Base-by-base conservation (phyloP, 2,329 filamentous ascomycete genomes). In the Phaeosphaeria sp. region DNA sequence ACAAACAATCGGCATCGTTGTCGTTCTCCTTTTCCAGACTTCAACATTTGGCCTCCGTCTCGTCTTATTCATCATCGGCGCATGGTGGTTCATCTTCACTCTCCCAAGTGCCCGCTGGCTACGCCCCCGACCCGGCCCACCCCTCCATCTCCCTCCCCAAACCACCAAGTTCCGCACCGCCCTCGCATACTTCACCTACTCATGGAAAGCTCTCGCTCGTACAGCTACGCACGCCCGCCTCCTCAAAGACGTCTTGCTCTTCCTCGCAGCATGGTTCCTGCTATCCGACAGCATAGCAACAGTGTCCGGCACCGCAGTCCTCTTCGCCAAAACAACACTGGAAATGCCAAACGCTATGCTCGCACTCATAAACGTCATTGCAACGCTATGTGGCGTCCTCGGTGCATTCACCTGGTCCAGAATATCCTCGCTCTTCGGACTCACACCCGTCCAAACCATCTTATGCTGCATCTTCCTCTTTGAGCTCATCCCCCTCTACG, bases 201-300 rank as follows among this genome's bases (percentile, higher is more conserved):
- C 93, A 0, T 99, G 95, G 95, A 89, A 86, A 56, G 92, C 92
- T 2, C 84, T 99, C 0, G 93, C 89, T 63, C 89, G 88, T 57
- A 98, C 95, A 0, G 80, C 93, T 11, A 85, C 87, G 66, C 85
- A 93, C 46, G 93, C 94, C 2, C 83, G 89, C 15, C 84, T 85
- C 11, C 83, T 94, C 6, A 80, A 87, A 50, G 91, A 95, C 67
- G 89, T 94, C 25, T 80, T 91, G 25, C 81, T 94, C 6, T 95
- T 95, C 74, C 84, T 99, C 4, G 87, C 85, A 2, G 93, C 92
- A 6, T 99, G 95, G 95, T 97, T 99, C 74, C 84, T 99, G 27
- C 84, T 99, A 1, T 96, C 91, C 6, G 95, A 99, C 71, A 93
- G 91, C 43, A 93, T 98, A 62, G 95, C 95, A 7, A 98, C 95